A percentile compares a stretch with the other conserved stretches of the same genome.
phyloP scores from a whole-genome alignment of 345 rosid genomes.

The Hibiscus mutabilis region DNA sequence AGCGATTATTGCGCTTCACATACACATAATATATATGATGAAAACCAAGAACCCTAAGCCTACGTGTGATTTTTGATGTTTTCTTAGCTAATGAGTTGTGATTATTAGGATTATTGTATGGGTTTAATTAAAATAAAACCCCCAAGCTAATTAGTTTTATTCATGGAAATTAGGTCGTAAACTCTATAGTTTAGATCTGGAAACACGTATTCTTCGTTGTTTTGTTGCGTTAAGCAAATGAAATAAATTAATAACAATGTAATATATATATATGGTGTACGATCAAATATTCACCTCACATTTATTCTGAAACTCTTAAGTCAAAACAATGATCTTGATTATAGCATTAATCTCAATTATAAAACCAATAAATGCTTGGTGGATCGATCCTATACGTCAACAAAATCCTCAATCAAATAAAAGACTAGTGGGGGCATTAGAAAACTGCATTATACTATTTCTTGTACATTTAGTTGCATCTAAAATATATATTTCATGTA shows the following conservation, averaged over 20 bases:
- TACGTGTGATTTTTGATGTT: slow-evolving; percentile 13
- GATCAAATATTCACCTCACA: neutral
- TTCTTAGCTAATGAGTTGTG: slow-evolving; percentile 19
- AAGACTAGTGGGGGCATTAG: neutral
- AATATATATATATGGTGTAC: neutral
- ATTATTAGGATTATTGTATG: neutral
- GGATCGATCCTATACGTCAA: neutral
- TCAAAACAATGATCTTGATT: neutral
- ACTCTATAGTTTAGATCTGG: neutral
- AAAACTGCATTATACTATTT: neutral
- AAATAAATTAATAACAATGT: neutral
- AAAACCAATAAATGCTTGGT: neutral
- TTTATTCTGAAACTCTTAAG: neutral
- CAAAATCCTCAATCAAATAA: neutral
- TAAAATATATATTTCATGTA: neutral
- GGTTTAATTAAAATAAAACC: neutral
- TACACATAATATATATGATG: slow-evolving; percentile 27
- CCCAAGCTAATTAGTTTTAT: neutral
- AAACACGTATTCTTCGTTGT: neutral
- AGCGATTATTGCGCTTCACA: slow-evolving; percentile 34
- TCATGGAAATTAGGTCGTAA: neutral
- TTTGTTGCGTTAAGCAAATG: neutral
- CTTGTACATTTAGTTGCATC: neutral
- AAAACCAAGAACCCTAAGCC: neutral
- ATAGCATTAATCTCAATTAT: neutral